phyloP scores from a whole-genome alignment of 179 eudicot genomes.

The Patellifolia procumbens region DNA sequence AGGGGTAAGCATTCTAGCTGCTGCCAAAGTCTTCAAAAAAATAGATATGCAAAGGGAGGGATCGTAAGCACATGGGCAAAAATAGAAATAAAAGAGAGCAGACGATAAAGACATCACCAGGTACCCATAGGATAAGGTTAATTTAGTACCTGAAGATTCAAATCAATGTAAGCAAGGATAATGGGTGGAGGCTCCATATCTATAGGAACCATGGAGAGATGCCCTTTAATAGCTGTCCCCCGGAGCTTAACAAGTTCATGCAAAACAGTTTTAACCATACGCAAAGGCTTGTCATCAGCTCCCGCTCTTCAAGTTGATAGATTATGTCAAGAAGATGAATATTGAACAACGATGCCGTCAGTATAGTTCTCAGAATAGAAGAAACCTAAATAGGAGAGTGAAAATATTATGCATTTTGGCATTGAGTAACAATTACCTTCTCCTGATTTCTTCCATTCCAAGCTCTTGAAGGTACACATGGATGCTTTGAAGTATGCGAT shows the following conservation, averaged over 20 bases:
- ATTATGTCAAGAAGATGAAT: background rate
- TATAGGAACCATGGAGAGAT: constrained; percentile 94
- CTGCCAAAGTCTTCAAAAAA: constrained; percentile 83
- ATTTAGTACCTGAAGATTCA: constrained; percentile 85
- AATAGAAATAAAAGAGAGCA: background rate
- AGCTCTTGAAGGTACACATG: constrained; percentile 93
- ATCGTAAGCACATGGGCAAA: background rate
- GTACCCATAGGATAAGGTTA: background rate
- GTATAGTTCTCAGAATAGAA: constrained; percentile 1
- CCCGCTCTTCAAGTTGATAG: constrained; percentile 69
- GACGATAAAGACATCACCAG: background rate
- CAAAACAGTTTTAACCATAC: constrained; percentile 97
- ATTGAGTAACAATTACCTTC: constrained; percentile 53
- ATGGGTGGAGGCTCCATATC: constrained; percentile 97
- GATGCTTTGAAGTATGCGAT: constrained; percentile 91
- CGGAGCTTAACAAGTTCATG: constrained; percentile 99
- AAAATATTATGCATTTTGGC: background rate
- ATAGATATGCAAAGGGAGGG: background rate
- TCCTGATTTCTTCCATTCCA: constrained; percentile 98
- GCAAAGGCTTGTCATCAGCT: constrained; percentile 97
- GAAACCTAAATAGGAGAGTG: too few relatives aligned
- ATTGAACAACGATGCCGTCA: background rate
- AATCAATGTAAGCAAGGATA: constrained; percentile 96
- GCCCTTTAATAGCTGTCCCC: constrained; percentile 97
- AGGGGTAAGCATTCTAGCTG: constrained; percentile 97